These are phyloP conservation scores for Marasmius sp. DNA, from an alignment of 1,284 basidiomycete genomes.

Conservation along the genomic window DNA sequence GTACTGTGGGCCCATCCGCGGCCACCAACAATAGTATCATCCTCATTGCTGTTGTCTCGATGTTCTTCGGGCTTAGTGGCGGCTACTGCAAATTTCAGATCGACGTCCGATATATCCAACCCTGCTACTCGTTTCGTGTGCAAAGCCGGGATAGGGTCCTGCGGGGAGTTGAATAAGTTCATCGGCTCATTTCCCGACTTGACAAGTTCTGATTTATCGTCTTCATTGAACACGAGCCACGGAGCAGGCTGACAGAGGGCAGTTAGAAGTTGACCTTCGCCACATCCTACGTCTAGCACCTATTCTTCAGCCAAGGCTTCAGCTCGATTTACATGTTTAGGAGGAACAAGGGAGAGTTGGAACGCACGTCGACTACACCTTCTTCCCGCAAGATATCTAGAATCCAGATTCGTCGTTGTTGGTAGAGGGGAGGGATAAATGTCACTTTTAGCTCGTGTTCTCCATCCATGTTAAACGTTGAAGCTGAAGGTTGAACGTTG, in stretches of 20 bases:
- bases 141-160: slow-evolving; percentile 53
- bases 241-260: slow-evolving; percentile 72
- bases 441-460: slow-evolving; percentile 51
- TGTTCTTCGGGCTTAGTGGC: slow-evolving; percentile 33
- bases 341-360: not conserved
- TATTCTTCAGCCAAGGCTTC: slow-evolving; percentile 25
- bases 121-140: slow-evolving; percentile 63
- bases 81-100: slow-evolving; percentile 53
- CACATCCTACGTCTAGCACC: slow-evolving; percentile 82
- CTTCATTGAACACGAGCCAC: slow-evolving; percentile 48
- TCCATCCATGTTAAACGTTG: not conserved
- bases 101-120: slow-evolving; percentile 58
- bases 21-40: not conserved
- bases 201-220: slow-evolving; percentile 27
- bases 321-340: slow-evolving; percentile 5
- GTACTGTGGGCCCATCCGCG: not conserved
- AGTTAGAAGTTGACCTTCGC: slow-evolving; percentile 71
- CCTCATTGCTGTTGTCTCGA: slow-evolving; percentile 3
- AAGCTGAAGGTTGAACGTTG: not conserved
- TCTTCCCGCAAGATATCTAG: slow-evolving; percentile 63
- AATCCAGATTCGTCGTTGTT: slow-evolving; percentile 73
- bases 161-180: slow-evolving; percentile 18
- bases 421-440: slow-evolving; percentile 71
- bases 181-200: slow-evolving; percentile 2
- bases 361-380: slow-evolving; percentile 53